phyloP scores from a whole-genome alignment of 306 rosid species.

The Phaseolus lunatus region DNA sequence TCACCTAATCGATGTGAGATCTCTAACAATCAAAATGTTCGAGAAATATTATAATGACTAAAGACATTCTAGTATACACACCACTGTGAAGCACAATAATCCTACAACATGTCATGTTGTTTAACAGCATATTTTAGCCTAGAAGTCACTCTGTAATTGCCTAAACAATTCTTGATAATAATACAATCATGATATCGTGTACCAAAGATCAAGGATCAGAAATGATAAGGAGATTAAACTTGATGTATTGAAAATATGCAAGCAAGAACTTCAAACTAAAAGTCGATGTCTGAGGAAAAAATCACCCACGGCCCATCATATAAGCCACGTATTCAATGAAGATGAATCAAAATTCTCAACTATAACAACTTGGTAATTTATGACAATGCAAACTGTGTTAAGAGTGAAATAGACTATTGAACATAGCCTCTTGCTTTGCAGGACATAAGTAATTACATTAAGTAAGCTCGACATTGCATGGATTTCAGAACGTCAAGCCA shows the following conservation, averaged over 20 bases:
- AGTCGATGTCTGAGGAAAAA: background rate
- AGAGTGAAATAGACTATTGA: background rate
- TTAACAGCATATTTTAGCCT: background rate
- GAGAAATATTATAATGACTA: slow-evolving; percentile 3
- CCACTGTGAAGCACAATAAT: slow-evolving; percentile 1
- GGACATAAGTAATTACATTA: slow-evolving; percentile 54
- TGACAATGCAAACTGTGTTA: background rate
- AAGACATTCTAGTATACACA: background rate
- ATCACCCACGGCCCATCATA: background rate
- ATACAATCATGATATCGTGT: slow-evolving; percentile 4
- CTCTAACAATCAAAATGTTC: background rate
- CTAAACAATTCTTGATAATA: slow-evolving; percentile 3
- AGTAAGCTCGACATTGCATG: slow-evolving; percentile 67
- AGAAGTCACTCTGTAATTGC: background rate
- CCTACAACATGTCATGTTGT: slow-evolving; percentile 1
- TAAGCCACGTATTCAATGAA: slow-evolving; percentile 12
- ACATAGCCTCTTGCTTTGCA: slow-evolving; percentile 7
- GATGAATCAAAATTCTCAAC: slow-evolving; percentile 20
- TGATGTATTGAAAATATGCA: slow-evolving; percentile 14
- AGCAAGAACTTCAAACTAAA: slow-evolving; percentile 12
- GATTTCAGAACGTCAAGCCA: slow-evolving; percentile 51
- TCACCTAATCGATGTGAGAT: no score
- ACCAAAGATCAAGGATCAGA: slow-evolving; percentile 17
- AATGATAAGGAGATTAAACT: slow-evolving; percentile 22
- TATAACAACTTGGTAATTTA: slow-evolving; percentile 7